Evolutionary conservation across 345 rosid species (phyloP).

Genomic region (Arabidopsis arenosa): DNA sequence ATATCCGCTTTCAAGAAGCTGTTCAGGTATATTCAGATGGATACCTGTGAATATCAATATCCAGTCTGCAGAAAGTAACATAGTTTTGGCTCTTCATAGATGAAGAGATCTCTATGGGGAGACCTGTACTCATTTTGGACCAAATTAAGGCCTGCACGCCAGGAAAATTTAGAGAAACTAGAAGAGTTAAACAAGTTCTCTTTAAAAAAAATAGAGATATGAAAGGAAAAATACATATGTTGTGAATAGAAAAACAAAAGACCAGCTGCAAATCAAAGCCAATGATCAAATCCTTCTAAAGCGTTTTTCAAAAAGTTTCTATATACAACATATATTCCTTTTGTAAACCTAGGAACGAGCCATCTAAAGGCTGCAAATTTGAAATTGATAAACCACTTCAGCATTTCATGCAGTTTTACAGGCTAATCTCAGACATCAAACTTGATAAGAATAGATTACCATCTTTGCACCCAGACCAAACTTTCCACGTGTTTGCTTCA

Average conservation of each 20-base stretch:
- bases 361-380: constrained; percentile 3
- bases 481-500: constrained; percentile 98
- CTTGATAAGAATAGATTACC: constrained; percentile 52
- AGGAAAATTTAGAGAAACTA: constrained; percentile 25
- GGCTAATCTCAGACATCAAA: constrained; percentile 19
- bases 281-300: constrained; percentile 8
- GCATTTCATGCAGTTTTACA: constrained; percentile 20
- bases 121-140: constrained; percentile 99
- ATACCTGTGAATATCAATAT: constrained; percentile 94
- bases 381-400: constrained; percentile 5
- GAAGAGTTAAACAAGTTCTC: constrained; percentile 23
- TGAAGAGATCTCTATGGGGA: constrained; percentile 91
- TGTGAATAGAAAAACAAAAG: constrained; percentile 2
- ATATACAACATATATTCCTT: constrained; percentile 4
- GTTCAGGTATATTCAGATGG: constrained; percentile 13
- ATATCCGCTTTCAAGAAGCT: neutral
- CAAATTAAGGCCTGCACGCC: constrained; percentile 89
- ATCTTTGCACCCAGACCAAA: constrained; percentile 99
- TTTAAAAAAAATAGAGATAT: neutral
- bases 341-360: neutral
- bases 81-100: constrained; percentile 86
- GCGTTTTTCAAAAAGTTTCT: neutral
- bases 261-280: constrained; percentile 7
- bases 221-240: neutral
- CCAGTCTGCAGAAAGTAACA: constrained; percentile 85